phyloP scores from a whole-genome alignment of 2,329 filamentous ascomycete genomes.

The Fusarium bulbicola region DNA sequence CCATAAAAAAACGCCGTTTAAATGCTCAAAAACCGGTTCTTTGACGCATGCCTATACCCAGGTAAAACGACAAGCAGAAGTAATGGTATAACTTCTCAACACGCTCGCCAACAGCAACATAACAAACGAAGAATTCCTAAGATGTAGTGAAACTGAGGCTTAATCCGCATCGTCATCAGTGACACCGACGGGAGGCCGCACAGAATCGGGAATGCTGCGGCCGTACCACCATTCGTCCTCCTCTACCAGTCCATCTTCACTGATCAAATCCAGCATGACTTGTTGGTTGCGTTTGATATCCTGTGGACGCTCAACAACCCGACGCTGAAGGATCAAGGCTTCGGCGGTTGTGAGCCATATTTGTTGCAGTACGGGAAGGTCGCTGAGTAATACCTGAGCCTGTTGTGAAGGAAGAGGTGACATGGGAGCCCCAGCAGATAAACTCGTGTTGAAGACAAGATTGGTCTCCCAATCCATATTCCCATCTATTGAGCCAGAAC shows the following conservation, averaged over 20 bases:
- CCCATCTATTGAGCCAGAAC: slow-evolving; percentile 45
- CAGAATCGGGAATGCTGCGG: slow-evolving; percentile 61
- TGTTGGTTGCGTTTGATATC: slow-evolving; percentile 72
- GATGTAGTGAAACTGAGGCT: slow-evolving; percentile 22
- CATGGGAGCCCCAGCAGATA: slow-evolving; percentile 72
- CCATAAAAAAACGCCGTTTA: slow-evolving; percentile 43
- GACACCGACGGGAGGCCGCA: slow-evolving; percentile 59
- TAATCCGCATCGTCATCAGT: slow-evolving; percentile 62
- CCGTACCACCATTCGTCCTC: slow-evolving; percentile 73
- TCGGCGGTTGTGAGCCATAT: slow-evolving; percentile 73
- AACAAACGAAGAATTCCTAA: slow-evolving; percentile 22
- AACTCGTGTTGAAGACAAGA: slow-evolving; percentile 66
- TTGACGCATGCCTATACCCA: slow-evolving; percentile 36
- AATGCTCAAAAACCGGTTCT: slow-evolving; percentile 44
- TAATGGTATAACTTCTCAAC: slow-evolving; percentile 21
- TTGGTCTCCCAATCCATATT: slow-evolving; percentile 48
- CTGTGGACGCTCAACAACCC: slow-evolving; percentile 64
- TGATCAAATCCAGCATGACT: slow-evolving; percentile 71
- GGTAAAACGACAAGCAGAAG: slow-evolving; percentile 20
- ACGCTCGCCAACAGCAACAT: slow-evolving; percentile 25
- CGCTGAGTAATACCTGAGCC: slow-evolving; percentile 59
- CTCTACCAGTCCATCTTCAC: slow-evolving; percentile 66
- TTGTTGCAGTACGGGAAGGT: slow-evolving; percentile 66
- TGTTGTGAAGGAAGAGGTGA: slow-evolving; percentile 61
- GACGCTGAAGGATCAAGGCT: slow-evolving; percentile 66